Evolutionary conservation across 768 basidiomycete genomes (phyloP).

Genomic region (Rhodotorula taiwanensis): DNA sequence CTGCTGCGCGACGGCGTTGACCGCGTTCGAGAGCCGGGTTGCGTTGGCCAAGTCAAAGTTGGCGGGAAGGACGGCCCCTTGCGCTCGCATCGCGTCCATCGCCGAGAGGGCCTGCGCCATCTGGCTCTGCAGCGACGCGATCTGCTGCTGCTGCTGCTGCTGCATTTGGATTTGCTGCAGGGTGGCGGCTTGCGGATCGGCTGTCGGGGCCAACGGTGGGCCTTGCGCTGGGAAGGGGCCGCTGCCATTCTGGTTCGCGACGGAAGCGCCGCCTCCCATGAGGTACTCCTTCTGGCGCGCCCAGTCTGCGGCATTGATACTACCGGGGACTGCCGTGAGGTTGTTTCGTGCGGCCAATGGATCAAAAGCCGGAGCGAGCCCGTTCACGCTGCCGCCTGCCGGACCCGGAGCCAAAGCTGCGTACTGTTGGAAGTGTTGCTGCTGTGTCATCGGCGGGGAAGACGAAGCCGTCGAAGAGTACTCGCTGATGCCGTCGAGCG

Average conservation of each 20-base stretch:
- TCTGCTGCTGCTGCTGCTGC: conserved; percentile 28
- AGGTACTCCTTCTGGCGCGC: conserved; percentile 29
- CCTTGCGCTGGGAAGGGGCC: not conserved
- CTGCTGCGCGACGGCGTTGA: conserved; percentile 24
- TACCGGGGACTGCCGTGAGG: conserved; percentile 29
- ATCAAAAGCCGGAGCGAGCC: not conserved
- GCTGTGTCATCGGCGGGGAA: not conserved
- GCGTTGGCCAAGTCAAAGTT: not conserved
- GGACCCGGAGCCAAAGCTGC: not conserved
- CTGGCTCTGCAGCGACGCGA: conserved; percentile 35
- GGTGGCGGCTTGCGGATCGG: not conserved
- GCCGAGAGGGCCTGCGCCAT: conserved; percentile 32
- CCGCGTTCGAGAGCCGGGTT: conserved; percentile 1
- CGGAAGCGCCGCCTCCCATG: conserved; percentile 8
- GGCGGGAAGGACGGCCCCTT: conserved; percentile 2
- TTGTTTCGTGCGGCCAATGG: not conserved
- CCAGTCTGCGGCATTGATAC: conserved; percentile 17
- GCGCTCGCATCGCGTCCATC: conserved; percentile 28
- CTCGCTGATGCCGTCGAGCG: conserved; percentile 25
- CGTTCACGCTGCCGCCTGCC: too few relatives aligned
- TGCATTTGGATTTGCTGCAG: conserved; percentile 30
- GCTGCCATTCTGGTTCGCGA: not conserved
- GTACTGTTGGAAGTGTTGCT: conserved; percentile 11
- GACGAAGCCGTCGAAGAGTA: not conserved
- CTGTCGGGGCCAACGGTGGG: not conserved